phyloP scores from a whole-genome alignment of 352 stramenopile genomes.

The Pythium chondricola region DNA sequence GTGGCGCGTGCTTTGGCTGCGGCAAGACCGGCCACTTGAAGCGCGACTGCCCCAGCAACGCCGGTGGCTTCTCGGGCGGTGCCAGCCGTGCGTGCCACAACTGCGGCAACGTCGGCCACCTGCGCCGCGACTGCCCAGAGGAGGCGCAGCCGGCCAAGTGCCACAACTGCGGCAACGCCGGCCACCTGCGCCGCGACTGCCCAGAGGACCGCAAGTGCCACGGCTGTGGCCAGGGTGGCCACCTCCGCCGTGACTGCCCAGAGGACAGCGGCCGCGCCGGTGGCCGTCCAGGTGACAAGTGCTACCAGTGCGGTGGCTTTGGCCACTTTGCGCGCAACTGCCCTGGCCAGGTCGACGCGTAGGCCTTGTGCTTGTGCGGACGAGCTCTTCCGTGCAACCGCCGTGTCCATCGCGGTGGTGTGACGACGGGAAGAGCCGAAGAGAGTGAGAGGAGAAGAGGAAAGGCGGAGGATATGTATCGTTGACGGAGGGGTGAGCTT shows the following conservation, averaged over 20 bases:
- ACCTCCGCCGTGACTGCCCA: constrained; percentile 75
- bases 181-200: constrained; percentile 71
- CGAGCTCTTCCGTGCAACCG: too few relatives aligned
- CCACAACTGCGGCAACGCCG: constrained; percentile 71
- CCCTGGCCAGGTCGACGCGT: constrained; percentile 38
- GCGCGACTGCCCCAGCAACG: constrained; percentile 57
- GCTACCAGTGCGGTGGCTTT: constrained; percentile 73
- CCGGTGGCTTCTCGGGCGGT: constrained; percentile 9
- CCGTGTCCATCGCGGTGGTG: too few relatives aligned
- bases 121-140: constrained; percentile 74
- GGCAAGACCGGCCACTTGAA: constrained; percentile 78
- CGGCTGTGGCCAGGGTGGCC: constrained; percentile 58
- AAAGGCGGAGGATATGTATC: constrained; percentile 26
- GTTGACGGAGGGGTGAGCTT: constrained; percentile 16
- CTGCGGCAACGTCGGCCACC: constrained; percentile 71
- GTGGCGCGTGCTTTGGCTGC: constrained; percentile 64
- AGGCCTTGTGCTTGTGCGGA: too few relatives aligned
- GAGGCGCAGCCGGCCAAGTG: constrained; percentile 68
- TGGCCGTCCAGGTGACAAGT: constrained; percentile 43
- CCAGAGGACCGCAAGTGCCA: constrained; percentile 75
- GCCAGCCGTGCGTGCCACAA: constrained; percentile 74
- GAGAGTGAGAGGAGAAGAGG: constrained; percentile 27
- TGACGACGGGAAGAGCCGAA: neutral
- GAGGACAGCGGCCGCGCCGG: constrained; percentile 55
- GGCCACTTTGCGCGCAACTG: constrained; percentile 81